phyloP scores from a whole-genome alignment of 768 basidiomycete genomes.

The Macrocybe gigantea region DNA sequence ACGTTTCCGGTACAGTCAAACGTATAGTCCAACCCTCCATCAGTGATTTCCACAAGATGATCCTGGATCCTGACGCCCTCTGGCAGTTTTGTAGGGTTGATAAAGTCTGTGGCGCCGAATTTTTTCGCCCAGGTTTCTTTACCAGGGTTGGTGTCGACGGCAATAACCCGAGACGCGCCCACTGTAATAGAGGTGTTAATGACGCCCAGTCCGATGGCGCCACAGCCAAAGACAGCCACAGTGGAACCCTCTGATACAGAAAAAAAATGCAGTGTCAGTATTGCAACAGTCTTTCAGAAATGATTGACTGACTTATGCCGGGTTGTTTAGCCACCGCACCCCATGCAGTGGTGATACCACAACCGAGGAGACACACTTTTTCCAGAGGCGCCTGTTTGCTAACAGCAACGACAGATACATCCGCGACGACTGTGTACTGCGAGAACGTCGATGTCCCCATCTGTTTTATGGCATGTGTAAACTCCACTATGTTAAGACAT shows the following conservation, averaged over 20 bases:
- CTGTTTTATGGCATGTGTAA: slow-evolving; percentile 30
- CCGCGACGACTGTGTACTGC: slow-evolving; percentile 98
- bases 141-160: slow-evolving; percentile 80
- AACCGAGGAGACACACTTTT: slow-evolving; percentile 95
- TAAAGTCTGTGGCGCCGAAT: slow-evolving; percentile 93
- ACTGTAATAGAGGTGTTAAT: slow-evolving; percentile 75
- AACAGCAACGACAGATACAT: slow-evolving; percentile 93
- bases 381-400: slow-evolving; percentile 83
- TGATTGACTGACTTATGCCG: slow-evolving; percentile 54
- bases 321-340: slow-evolving; percentile 91
- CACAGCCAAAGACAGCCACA: slow-evolving; percentile 94
- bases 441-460: slow-evolving; percentile 99
- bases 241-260: slow-evolving; percentile 60
- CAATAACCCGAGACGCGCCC: slow-evolving; percentile 85
- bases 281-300: background rate
- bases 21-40: slow-evolving; percentile 95
- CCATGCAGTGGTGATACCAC: slow-evolving; percentile 98
- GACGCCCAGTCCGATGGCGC: slow-evolving; percentile 93
- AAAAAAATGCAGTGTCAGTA: background rate
- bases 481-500: background rate
- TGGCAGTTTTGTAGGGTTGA: slow-evolving; percentile 72
- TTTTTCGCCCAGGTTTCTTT: slow-evolving; percentile 88
- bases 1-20: slow-evolving; percentile 95
- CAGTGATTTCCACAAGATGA: slow-evolving; percentile 84
- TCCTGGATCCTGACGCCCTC: slow-evolving; percentile 87